Base-by-base conservation (phyloP, 2,329 filamentous ascomycete species). In the Aspergillus brasiliensis region DNA sequence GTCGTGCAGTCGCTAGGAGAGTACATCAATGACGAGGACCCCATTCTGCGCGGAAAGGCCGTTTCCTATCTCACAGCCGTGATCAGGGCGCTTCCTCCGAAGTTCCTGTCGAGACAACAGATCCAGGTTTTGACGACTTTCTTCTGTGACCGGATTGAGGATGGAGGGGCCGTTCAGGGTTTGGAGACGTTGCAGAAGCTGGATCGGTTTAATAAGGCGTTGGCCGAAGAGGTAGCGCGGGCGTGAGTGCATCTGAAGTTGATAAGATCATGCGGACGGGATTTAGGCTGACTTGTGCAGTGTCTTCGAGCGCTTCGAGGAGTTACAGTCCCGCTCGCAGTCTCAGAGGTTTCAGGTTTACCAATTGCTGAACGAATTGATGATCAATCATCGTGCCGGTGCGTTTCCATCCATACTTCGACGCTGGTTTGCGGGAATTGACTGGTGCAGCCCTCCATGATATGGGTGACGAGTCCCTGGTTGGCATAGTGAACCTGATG, bases 21-120 rank as follows among this genome's bases (percentile, higher is more conserved):
- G 71, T 89, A 88, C 66, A 82, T 90, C 69, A 89, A 88, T 65
- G 84, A 87, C 71, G 86, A 88, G 67, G 86, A 89, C 75, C 79
- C 80, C 21, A 79, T 81, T 13, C 78, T 85, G 46, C 81, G 87
- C 40, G 82, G 82, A n/a, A 88, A 87, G 73, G 83, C 84, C 70
- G 75, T 79, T 61, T 77, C 75, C 21, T 81, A 75, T 66, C 69
- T 82, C 31, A 77, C 74, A 11, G 73, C 73, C 19, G 75, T 81
- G 46, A 78, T 82, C 60, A 76, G 73, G 56, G 77, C 80, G 28
- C 74, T 87, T 4, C 78, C 83, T 23, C 78, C 81, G 7, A 84
- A 82, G 64, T 83, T 82, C 61, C 78, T 89, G 28, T 83, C 85
- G 8, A 75, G 84, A 59, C 86, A 88, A 72, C 86, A 88, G 72